Evolutionary conservation across 768 basidiomycete species (phyloP), one percentile per base, ranked within the genome.

Genomic region (Nidula microcarpa): DNA sequence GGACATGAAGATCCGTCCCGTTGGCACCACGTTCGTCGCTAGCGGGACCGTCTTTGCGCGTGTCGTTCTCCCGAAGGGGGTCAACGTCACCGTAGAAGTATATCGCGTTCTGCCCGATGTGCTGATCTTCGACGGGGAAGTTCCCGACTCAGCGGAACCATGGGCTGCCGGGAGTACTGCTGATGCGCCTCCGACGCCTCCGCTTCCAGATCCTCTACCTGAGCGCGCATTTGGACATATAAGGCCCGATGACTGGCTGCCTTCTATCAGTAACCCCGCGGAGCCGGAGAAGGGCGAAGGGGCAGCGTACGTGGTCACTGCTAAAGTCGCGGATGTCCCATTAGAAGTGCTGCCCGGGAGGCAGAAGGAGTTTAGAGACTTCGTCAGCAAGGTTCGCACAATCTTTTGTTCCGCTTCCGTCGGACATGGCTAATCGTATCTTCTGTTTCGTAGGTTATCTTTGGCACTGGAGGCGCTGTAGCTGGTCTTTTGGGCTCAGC

Each of bases 311-410:
- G 69, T 71, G 0, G 80, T 94, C 9, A 75, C 78, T 0, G 88
- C 91, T 6, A 75, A 76, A 57, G 78, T 93, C 46, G 74, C 78
- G 2, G 87, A 92, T 58, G 85, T 90, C 9, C 89, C 91, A 10
- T 68, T 94, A 33, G 71, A 90, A 53, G 87, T 93, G 8, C 71
- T 94, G 0, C 89, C 90, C 0, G 89, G 91, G 5, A 78, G 91
- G 43, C 79, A 91, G 65, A 82, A 77, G 55, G 80, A 87, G 60
- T 91, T 94, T 57, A 83, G 86, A 55, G 74, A 76, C 51, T 94
- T 94, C 55, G 81, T 93, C 13, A 69, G 77, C 57, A 93, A 94
- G 84, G 90, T 89, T 39, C 8, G 58, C 56, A 16, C 39, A 41
- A 11, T 41, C 39, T 10, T 23, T 11, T 33, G 32, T 33, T 55